Evolutionary conservation across 2,329 filamentous ascomycete genomes (phyloP).

Genomic region (Rutstroemia sp.): DNA sequence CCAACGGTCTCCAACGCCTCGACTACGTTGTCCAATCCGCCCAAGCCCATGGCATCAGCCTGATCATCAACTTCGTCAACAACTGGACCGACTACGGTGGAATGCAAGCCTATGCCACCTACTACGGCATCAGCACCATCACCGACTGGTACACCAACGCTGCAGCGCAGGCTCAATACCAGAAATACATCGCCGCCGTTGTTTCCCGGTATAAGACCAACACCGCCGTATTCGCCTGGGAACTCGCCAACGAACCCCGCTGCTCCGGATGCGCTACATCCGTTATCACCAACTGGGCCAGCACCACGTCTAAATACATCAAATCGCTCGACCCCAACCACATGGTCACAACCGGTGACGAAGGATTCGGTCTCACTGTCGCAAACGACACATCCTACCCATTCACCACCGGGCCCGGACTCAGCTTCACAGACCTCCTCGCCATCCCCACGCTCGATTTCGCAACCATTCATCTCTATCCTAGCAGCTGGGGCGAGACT

Average conservation of each 20-base stretch:
- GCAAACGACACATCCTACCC: conserved; percentile 35
- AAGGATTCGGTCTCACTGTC: conserved; percentile 43
- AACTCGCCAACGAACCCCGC: conserved; percentile 61
- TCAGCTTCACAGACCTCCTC: conserved; percentile 40
- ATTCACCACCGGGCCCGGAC: conserved; percentile 34
- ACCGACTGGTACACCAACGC: conserved; percentile 48
- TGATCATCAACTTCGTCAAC: conserved; percentile 61
- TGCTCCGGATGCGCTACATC: conserved; percentile 52
- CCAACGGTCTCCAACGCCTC: conserved; percentile 54
- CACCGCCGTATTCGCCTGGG: conserved; percentile 59
- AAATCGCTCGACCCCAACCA: conserved; percentile 55
- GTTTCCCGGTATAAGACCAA: conserved; percentile 53
- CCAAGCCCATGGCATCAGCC: conserved; percentile 50
- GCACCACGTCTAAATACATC: conserved; percentile 50
- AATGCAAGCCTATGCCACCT: conserved; percentile 49
- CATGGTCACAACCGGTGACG: conserved; percentile 57
- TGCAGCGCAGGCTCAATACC: conserved; percentile 47
- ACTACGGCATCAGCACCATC: conserved; percentile 42
- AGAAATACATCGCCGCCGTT: conserved; percentile 50
- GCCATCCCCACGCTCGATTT: conserved; percentile 41
- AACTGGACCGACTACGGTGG: conserved; percentile 64
- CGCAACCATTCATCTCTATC: conserved; percentile 47
- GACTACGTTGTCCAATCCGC: conserved; percentile 56
- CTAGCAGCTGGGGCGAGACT: conserved; percentile 33
- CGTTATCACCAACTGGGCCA: conserved; percentile 54